Percentiles rank a stretch among this genome's conserved stretches.
Evolutionary conservation across 257 asterid genomes (phyloP).

Genomic region (Capsicum baccatum): DNA sequence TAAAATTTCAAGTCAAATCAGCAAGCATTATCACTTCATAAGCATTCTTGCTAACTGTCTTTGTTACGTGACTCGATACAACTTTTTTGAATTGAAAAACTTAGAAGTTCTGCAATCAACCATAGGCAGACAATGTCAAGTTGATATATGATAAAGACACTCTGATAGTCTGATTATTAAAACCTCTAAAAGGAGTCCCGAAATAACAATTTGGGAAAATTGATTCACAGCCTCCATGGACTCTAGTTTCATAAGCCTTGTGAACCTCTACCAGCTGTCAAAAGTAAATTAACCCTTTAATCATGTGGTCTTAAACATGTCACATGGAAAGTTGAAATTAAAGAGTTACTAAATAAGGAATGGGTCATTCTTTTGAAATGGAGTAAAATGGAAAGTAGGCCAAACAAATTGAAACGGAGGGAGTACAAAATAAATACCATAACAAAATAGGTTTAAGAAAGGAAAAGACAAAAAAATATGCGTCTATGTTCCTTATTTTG

Average conservation of each 20-base stretch:
- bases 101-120: background rate
- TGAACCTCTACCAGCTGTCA: constrained; percentile 9
- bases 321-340: too few species aligned
- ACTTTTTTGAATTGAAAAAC: background rate
- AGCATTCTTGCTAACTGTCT: background rate
- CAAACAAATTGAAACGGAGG: too few species aligned
- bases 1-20: constrained; percentile 9
- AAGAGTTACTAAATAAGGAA: too few species aligned
- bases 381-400: too few species aligned
- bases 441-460: constrained; percentile 21
- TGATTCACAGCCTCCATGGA: background rate
- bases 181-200: background rate
- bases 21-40: background rate
- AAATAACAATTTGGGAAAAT: background rate
- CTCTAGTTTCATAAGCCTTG: background rate
- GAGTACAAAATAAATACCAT: background rate
- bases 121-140: background rate
- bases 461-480: background rate
- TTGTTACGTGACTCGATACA: background rate
- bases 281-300: background rate
- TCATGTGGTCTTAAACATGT: too few species aligned
- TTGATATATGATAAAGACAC: background rate
- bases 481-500: background rate
- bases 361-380: too few species aligned
- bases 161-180: background rate